Base-by-base conservation (phyloP, 768 basidiomycete species). In the Suillus americanus region DNA sequence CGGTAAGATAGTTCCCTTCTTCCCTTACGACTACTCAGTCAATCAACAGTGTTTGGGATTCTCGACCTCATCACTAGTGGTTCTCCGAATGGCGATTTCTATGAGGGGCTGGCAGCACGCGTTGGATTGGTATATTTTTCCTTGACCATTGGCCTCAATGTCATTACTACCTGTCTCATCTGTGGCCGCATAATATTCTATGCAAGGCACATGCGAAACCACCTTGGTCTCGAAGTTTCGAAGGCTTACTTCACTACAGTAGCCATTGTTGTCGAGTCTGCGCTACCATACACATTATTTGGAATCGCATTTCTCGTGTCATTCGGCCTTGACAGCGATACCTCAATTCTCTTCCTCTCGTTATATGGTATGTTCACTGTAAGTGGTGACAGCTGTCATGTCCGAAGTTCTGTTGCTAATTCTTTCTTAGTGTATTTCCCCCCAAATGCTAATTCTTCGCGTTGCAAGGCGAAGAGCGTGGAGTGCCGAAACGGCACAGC, bases 401-500 rank as follows among this genome's bases (percentile, higher is more conserved):
- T 28, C 14, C 46, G 23, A n/a, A 25, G 5, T 20, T 5, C 3
- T 14, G 30, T 45, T 25, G 23, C 66, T 48, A n/a, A 63, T 18
- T 30, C 5, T 41, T 23, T n/a, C 9, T 14, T 37, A 68, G 68
- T 69, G 64, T 37, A 3, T 68, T 30, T 65, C 68, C 1, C 68
- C 67, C 5, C 64, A 69, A 53, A 69, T 69, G 62, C 64, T 69
- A 12, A 63, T 69, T 40, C 63, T 68, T 45, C 68, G 68, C 3
- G 60, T 69, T 20, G 64, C 60, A 5, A 43, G 45, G 2, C 67
- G 64, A 23, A 65, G 30, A 30, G 68, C 67, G 3, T 69, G 68
- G 68, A 12, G 23, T 10, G 16, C 16, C 23, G 37, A 38, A 25
- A 38, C 23, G 16, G 35, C 23, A 25, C 16, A 56, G 14, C 23